phyloP scores from a whole-genome alignment of 2,329 filamentous ascomycete genomes.

The Curvularia lunata region DNA sequence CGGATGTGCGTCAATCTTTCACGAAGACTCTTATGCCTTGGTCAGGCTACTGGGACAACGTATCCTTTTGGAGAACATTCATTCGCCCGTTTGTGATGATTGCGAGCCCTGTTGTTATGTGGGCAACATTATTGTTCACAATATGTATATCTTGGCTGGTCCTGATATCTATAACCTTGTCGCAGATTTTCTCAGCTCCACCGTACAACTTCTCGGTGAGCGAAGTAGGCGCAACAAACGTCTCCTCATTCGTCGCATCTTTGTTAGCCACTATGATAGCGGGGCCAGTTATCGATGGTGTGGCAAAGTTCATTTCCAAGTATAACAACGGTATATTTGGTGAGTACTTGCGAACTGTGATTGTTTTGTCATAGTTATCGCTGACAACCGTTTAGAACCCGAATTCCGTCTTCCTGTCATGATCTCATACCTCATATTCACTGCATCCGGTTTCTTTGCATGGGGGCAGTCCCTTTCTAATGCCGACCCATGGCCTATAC shows the following conservation, averaged over 20 bases:
- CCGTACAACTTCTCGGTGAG: slow-evolving; percentile 35
- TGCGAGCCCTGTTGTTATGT: slow-evolving; percentile 29
- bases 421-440: slow-evolving; percentile 30
- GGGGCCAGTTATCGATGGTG: slow-evolving; percentile 28
- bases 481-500: slow-evolving; percentile 32
- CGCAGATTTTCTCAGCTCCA: slow-evolving; percentile 35
- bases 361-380: not conserved
- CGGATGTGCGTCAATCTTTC: slow-evolving; percentile 16
- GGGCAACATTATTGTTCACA: slow-evolving; percentile 34
- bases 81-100: slow-evolving; percentile 29
- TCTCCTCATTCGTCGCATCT: slow-evolving; percentile 34
- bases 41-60: slow-evolving; percentile 29
- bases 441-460: slow-evolving; percentile 33
- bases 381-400: slow-evolving; percentile 23
- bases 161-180: slow-evolving; percentile 33
- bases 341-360: slow-evolving; percentile 6
- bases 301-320: slow-evolving; percentile 32
- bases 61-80: slow-evolving; percentile 31
- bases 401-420: slow-evolving; percentile 37
- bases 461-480: slow-evolving; percentile 30
- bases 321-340: slow-evolving; percentile 33
- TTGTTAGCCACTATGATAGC: slow-evolving; percentile 27
- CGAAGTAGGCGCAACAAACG: slow-evolving; percentile 31
- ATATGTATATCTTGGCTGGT: slow-evolving; percentile 39
- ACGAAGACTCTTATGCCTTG: slow-evolving; percentile 21